phyloP scores from a whole-genome alignment of 306 rosid genomes.

The Amphicarpaea edgeworthii region DNA sequence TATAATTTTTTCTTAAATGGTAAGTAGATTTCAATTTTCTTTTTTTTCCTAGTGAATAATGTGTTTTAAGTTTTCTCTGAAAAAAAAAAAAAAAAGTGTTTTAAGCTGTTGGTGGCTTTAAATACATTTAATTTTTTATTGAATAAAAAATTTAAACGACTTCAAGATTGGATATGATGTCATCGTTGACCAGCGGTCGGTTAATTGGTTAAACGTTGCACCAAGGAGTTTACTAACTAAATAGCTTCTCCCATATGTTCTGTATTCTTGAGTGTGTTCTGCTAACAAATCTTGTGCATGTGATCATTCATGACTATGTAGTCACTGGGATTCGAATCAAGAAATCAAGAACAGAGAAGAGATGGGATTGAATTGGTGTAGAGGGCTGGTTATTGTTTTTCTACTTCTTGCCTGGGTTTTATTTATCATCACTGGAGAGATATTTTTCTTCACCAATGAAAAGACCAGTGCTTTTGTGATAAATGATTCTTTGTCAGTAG shows the following conservation, averaged over 20 bases:
- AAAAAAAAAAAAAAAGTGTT: too few relatives aligned
- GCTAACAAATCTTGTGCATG: neutral
- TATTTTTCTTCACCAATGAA: slow-evolving; percentile 49
- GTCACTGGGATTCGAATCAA: neutral
- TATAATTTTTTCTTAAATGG: too few relatives aligned
- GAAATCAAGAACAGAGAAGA: neutral
- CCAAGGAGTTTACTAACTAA: neutral
- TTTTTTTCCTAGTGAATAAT: too few relatives aligned
- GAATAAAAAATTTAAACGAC: neutral
- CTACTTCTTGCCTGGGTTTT: slow-evolving; percentile 44
- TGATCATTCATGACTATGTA: neutral
- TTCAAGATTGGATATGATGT: neutral
- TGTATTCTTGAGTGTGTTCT: neutral
- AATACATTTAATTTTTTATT: too few relatives aligned
- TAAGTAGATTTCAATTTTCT: too few relatives aligned
- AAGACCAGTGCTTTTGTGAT: slow-evolving; percentile 61
- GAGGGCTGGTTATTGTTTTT: neutral
- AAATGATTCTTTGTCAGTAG: slow-evolving; percentile 54
- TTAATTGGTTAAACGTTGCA: neutral
- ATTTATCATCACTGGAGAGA: slow-evolving; percentile 38
- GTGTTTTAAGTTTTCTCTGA: too few relatives aligned
- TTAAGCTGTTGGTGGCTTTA: too few relatives aligned
- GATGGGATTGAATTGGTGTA: slow-evolving; percentile 11
- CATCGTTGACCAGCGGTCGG: neutral
- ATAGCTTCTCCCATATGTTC: neutral